Conservation (phyloP, 306 rosid species). For the Castanospermum australe region DNA sequence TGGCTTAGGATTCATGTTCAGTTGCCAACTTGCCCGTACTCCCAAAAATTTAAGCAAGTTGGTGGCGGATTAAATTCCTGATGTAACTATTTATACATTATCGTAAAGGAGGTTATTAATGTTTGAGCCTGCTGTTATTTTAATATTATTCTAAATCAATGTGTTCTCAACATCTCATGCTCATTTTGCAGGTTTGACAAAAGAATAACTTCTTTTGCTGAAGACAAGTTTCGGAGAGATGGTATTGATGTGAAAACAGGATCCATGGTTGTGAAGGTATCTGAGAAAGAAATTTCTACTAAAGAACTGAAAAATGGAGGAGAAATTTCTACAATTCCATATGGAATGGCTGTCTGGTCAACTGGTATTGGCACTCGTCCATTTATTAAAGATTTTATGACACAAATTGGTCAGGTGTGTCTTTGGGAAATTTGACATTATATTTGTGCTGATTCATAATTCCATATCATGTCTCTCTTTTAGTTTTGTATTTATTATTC, state of each 20-base stretch:
- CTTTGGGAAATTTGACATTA: conserved; percentile 24
- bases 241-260: conserved; percentile 93
- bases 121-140: background rate
- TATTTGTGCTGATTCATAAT: background rate
- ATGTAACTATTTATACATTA: background rate
- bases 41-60: background rate
- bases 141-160: background rate
- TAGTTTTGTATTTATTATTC: background rate
- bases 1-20: background rate
- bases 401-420: conserved; percentile 88
- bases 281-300: conserved; percentile 77
- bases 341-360: conserved; percentile 99
- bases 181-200: conserved; percentile 81
- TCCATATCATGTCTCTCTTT: background rate
- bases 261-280: conserved; percentile 89
- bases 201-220: conserved; percentile 92
- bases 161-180: conserved; percentile 14
- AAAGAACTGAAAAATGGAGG: conserved; percentile 86
- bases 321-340: conserved; percentile 64
- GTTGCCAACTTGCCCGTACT: background rate
- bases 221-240: conserved; percentile 72
- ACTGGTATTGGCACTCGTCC: conserved; percentile 97
- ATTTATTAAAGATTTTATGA: conserved; percentile 79
- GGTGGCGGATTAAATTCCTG: background rate
- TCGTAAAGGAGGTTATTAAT: background rate